Percentiles rank a stretch among this genome's conserved stretches.
phyloP scores from a whole-genome alignment of 1,284 basidiomycete species.

The Blastosporella zonata region DNA sequence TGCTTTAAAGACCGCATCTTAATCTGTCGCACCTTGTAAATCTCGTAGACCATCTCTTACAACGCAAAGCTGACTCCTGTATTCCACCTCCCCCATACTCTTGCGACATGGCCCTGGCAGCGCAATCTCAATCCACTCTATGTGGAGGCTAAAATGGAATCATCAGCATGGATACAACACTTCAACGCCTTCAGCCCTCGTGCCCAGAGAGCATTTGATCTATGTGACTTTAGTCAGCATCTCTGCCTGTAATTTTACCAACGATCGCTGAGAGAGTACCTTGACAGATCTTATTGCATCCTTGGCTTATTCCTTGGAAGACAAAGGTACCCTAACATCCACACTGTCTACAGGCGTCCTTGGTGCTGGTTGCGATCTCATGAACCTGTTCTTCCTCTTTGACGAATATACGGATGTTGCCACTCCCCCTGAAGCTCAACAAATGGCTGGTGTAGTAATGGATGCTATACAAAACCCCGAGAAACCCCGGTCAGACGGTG shows the following conservation, averaged over 20 bases:
- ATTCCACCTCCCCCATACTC: conserved; percentile 23
- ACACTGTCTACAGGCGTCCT: conserved; percentile 26
- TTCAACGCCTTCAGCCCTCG: conserved; percentile 20
- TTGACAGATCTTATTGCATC: background rate
- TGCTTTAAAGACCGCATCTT: too few relatives aligned
- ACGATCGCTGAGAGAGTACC: background rate
- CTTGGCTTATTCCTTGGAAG: conserved; percentile 4
- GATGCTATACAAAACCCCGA: conserved; percentile 2
- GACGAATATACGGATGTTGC: conserved; percentile 34
- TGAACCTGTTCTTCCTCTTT: conserved; percentile 31
- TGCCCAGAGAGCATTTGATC: conserved; percentile 19
- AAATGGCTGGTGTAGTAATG: conserved; percentile 3
- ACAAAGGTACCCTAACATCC: background rate
- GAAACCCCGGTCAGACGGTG: background rate
- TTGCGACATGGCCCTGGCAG: conserved; percentile 24
- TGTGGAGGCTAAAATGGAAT: conserved; percentile 18
- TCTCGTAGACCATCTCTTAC: too few relatives aligned
- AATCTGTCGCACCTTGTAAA: too few relatives aligned
- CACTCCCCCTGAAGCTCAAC: conserved; percentile 15
- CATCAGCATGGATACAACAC: conserved; percentile 23
- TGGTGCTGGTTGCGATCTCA: conserved; percentile 28
- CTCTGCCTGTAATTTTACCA: background rate
- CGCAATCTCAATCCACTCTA: conserved; percentile 25
- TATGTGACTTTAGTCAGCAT: conserved; percentile 11
- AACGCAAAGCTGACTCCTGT: too few relatives aligned